phyloP scores from a whole-genome alignment of 2,329 filamentous ascomycete genomes.

The Didymella sp. region DNA sequence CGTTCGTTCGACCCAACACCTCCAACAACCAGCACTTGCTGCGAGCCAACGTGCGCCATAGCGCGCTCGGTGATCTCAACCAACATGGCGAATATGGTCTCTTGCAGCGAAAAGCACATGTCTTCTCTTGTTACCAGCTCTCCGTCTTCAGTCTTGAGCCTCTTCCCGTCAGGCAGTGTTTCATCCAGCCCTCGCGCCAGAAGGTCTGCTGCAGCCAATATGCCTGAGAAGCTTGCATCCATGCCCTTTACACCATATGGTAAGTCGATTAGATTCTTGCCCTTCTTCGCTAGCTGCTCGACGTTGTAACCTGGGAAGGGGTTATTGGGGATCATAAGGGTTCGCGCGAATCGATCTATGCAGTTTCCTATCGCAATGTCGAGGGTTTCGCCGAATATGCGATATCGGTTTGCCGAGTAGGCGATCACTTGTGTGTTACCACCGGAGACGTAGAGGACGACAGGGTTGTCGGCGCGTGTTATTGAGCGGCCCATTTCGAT shows the following conservation, averaged over 20 bases:
- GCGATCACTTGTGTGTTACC: conserved; percentile 99
- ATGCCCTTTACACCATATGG: conserved; percentile 98
- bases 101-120: conserved; percentile 92
- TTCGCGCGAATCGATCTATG: conserved; percentile 92
- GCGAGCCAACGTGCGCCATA: conserved; percentile 95
- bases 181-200: conserved; percentile 71
- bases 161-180: conserved; percentile 48
- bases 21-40: conserved; percentile 91
- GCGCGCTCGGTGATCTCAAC: conserved; percentile 98
- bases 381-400: conserved; percentile 96
- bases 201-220: conserved; percentile 81
- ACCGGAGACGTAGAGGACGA: conserved; percentile 93
- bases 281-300: conserved; percentile 85
- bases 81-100: conserved; percentile 95
- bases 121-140: conserved; percentile 77
- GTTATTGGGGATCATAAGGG: conserved; percentile 90
- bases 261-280: conserved; percentile 77
- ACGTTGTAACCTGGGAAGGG: conserved; percentile 98
- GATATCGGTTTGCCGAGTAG: conserved; percentile 91
- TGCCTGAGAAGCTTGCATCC: conserved; percentile 96
- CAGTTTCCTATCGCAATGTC: conserved; percentile 99
- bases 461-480: conserved; percentile 87
- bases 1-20: conserved; percentile 95
- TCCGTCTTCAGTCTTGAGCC: conserved; percentile 55
- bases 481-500: conserved; percentile 98